Conservation (phyloP, 768 basidiomycete genomes). For the Rhodotorula sphaerocarpa region DNA sequence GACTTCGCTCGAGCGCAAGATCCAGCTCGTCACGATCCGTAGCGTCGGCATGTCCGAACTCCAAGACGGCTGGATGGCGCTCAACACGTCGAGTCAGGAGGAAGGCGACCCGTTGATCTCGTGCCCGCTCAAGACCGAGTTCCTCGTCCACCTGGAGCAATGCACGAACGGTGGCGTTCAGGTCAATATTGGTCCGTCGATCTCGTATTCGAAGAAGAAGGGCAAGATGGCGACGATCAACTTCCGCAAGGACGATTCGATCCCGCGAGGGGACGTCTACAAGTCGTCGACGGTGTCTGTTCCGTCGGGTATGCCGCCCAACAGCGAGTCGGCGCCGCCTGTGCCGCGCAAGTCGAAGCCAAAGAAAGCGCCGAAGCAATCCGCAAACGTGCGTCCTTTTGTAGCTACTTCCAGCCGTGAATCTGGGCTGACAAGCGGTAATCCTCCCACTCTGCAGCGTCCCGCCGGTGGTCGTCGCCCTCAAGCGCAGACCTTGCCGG, state of each 20-base stretch:
- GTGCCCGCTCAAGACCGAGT: conserved; percentile 91
- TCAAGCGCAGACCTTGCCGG: conserved; percentile 16
- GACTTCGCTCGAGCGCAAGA: conserved; percentile 70
- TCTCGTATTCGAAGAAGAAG: conserved; percentile 93
- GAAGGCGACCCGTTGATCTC: conserved; percentile 91
- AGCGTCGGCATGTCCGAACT: conserved; percentile 77
- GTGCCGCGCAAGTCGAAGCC: conserved; percentile 66
- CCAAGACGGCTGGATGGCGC: conserved; percentile 84
- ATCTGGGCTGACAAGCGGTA: background rate
- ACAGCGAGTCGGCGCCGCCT: conserved; percentile 70
- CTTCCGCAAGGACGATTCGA: conserved; percentile 78
- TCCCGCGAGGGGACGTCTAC: conserved; percentile 70
- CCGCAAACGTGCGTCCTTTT: conserved; percentile 12
- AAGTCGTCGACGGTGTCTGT: conserved; percentile 89
- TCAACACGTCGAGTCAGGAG: conserved; percentile 71
- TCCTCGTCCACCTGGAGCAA: conserved; percentile 70
- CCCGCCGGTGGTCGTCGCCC: conserved; percentile 43
- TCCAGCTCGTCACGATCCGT: conserved; percentile 78
- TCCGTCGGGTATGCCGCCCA: conserved; percentile 73
- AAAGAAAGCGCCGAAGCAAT: conserved; percentile 20
- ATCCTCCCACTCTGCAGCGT: conserved; percentile 34
- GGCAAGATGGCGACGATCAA: conserved; percentile 83
- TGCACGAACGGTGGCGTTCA: conserved; percentile 68
- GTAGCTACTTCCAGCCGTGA: too few relatives aligned
- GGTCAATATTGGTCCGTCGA: conserved; percentile 61